Evolutionary conservation across 148 eudicot genomes (phyloP), one percentile per base, ranked within the genome.

Genomic region (Camellia lanceoleosa): DNA sequence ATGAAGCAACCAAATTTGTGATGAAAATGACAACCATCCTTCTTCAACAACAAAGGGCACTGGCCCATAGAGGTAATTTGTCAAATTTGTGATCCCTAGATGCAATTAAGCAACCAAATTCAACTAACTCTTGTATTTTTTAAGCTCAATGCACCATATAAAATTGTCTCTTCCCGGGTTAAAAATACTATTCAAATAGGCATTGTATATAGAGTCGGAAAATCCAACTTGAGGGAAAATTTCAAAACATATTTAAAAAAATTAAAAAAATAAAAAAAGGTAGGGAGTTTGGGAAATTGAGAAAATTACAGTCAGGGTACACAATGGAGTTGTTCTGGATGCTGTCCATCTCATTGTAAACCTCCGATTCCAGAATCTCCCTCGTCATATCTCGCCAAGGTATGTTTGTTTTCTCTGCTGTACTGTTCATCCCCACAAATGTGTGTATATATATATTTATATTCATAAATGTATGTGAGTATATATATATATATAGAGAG

Each of bases 371-470:
- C 82, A 95, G 74, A 71, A 95, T 78, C 84, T 90, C 91, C 82
- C 56, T 95, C 0, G 97, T 91, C 99, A 95, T 93, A 78, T 90
- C 89, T 79, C 94, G 82, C 99, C 99, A 95, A 4, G 97, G 99
- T 70, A 95, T 91, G 82, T 90, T 89, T 1, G 90, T 87, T 83
- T 93, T 93, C 91, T 95, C 99, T 78, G 99, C 99, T 70, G 99
- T 95, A 88, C 97, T 95, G 96, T 87, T 90, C 87, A 86, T 86
- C 38, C 38, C 38, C 38, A 30, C 38, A 43, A 7, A 0, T 43
- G 43, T 5, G 43, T 42, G 16, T 68, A 41, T 44, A 16, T 43
- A 4, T 44, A 70, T 7, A 70, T 15, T 12, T 14, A 49, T 0
- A 23, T 16, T 19, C 18, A 62, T 63, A 43, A 62, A 43, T 61